Conservation (phyloP, 441 rosid genomes). For the Aleurites moluccanus region DNA sequence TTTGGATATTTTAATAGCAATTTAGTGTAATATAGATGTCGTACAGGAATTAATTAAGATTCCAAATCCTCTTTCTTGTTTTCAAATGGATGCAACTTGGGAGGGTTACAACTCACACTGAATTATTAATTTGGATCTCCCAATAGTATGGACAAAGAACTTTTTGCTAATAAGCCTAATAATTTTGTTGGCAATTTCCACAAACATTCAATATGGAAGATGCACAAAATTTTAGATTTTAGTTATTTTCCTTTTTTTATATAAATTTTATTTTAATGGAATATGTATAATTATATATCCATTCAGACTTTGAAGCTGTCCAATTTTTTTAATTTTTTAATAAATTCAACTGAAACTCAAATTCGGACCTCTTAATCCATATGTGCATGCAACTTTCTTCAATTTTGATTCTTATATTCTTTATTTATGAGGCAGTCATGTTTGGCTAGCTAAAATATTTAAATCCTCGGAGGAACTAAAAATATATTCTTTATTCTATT, state of each 20-base stretch:
- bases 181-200: not conserved
- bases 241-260: not conserved
- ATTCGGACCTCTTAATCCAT: no score
- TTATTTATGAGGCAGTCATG: no score
- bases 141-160: not conserved
- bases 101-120: slow-evolving; percentile 5
- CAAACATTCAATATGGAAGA: not conserved
- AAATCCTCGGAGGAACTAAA: not conserved
- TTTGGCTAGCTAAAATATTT: no score
- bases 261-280: no score
- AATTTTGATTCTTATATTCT: not conserved
- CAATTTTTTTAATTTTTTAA: no score
- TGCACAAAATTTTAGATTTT: not conserved
- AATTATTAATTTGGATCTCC: not conserved
- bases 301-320: not conserved
- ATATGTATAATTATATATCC: no score
- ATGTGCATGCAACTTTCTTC: not conserved
- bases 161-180: no score
- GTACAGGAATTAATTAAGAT: not conserved
- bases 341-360: no score
- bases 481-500: not conserved
- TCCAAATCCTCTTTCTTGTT: not conserved
- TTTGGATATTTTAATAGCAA: no score
- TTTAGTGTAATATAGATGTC: no score
- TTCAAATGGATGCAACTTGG: not conserved